Evolutionary conservation across 345 rosid species (phyloP).

Genomic region (Linum tenue): DNA sequence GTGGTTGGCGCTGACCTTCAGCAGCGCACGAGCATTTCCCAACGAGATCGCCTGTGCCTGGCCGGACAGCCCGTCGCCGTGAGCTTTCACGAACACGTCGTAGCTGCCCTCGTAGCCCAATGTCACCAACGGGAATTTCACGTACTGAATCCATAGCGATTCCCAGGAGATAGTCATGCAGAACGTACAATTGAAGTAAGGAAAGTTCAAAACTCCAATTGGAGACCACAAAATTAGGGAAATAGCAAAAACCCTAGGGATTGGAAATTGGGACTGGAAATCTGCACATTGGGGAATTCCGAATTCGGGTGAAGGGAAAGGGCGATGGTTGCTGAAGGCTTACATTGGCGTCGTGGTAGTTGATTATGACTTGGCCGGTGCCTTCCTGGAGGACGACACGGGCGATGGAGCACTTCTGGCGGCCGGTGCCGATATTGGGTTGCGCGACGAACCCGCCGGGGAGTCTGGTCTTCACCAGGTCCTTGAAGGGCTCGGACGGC

Average conservation of each 20-base stretch:
- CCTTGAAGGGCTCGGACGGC: conserved; percentile 36
- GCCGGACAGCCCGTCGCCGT: conserved; percentile 90
- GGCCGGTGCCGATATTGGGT: conserved; percentile 74
- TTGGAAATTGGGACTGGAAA: conserved; percentile 3
- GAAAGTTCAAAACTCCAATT: too few relatives aligned
- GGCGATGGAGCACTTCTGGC: conserved; percentile 85
- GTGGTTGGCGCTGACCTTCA: conserved; percentile 68
- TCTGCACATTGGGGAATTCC: not conserved
- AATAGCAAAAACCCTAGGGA: conserved; percentile 21
- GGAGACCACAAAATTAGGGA: not conserved
- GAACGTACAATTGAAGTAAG: too few relatives aligned
- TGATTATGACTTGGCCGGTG: conserved; percentile 70
- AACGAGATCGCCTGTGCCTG: conserved; percentile 94
- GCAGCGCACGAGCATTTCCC: conserved; percentile 76
- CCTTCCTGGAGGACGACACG: conserved; percentile 94
- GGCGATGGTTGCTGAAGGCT: not conserved
- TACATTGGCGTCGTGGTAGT: conserved; percentile 83
- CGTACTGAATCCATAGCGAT: conserved; percentile 80
- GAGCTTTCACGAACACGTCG: conserved; percentile 90
- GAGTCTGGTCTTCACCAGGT: conserved; percentile 67
- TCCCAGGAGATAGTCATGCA: conserved; percentile 88
- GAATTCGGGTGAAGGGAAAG: not conserved
- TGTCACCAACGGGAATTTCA: conserved; percentile 64
- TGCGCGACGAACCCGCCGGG: conserved; percentile 95
- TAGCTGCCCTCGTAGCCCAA: conserved; percentile 79